Evolutionary conservation across 371 early-diverging fungal genomes (phyloP), one percentile per base, ranked within the genome.

Genomic region (Mucor indicus): DNA sequence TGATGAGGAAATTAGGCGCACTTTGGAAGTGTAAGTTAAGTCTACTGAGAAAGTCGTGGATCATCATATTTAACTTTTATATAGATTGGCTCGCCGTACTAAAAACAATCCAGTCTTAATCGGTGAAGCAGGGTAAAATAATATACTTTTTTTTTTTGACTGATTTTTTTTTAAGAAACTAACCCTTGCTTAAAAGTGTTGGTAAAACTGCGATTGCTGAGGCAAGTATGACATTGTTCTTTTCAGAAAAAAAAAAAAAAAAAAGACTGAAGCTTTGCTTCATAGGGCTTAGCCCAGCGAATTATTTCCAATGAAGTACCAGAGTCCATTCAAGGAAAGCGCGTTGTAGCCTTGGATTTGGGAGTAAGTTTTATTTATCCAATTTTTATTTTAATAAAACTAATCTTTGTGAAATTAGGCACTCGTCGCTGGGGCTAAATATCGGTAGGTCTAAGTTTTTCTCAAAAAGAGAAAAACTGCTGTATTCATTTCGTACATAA

Each of bases 91-190:
- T 9, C 84, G 92, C 32, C 74, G 88, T 72, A 93, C 89, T 19
- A 97, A 97, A 53, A 91, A 92, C 62, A 94, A 93, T 59, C 93
- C 94, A 11, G 89, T 94, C 13, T 68, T 95, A 39, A 90, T 94
- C 23, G 96, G 93, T 45, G 84, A 87, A 51, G 81, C 86, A 29
- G 84, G 79, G 77, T 69, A 73, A 67, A 29, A 33, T 23, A 20
- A 10, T 16, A 21, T 43, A 44, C 6, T n/a, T n/a, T n/a, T n/a
- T n/a, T n/a, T n/a, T n/a, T n/a, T n/a, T n/a, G n/a, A n/a, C n/a
- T n/a, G n/a, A n/a, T n/a, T n/a, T n/a, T n/a, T n/a, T n/a, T 21
- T 15, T 36, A 19, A 31, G 11, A 10, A 39, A 7, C 27, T 30
- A 46, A 27, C 32, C 29, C 16, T 31, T 38, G 7, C 15, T 19